Percentiles rank a stretch among this genome's conserved stretches.
Evolutionary conservation across 257 asterid species (phyloP).

Genomic region (Solanum neorickii): DNA sequence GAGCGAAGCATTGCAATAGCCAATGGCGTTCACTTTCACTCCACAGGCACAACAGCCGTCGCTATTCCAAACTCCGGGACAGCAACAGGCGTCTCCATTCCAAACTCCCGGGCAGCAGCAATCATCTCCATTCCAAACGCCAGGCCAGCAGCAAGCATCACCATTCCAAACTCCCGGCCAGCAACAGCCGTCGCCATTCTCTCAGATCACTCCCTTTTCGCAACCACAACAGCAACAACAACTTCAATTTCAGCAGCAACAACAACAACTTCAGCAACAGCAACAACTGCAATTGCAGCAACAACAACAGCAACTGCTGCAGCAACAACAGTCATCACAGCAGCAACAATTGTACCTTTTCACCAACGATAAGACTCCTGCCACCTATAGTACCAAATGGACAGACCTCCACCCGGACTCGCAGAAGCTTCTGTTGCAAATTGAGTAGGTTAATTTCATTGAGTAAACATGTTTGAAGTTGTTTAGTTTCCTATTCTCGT

Average conservation of each 20-base stretch:
- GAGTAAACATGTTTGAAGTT: not conserved
- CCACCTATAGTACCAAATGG: conserved; percentile 87
- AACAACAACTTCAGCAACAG: conserved; percentile 17
- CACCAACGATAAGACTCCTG: conserved; percentile 75
- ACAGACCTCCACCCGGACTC: conserved; percentile 95
- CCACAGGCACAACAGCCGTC: conserved; percentile 38
- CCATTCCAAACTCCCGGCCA: conserved; percentile 18
- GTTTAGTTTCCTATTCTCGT: not conserved
- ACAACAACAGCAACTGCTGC: conserved; percentile 25
- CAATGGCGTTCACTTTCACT: conserved; percentile 60
- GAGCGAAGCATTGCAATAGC: not conserved
- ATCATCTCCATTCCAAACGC: conserved; percentile 18
- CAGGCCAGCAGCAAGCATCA: conserved; percentile 9
- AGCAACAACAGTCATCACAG: conserved; percentile 4
- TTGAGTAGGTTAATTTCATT: conserved; percentile 40
- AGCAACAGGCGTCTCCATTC: conserved; percentile 23
- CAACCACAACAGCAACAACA: conserved; percentile 18
- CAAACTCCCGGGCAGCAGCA: conserved; percentile 30
- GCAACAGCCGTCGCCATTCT: conserved; percentile 19
- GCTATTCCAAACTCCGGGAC: conserved; percentile 22
- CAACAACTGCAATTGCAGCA: conserved; percentile 25
- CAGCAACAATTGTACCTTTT: conserved; percentile 58
- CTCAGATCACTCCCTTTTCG: conserved; percentile 8
- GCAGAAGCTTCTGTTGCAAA: conserved; percentile 67
- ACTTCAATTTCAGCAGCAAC: conserved; percentile 21